Percentiles rank a stretch among this genome's conserved stretches.
These are phyloP conservation scores for Rhodotorula babjevae DNA, from an alignment of 768 basidiomycete species.

Conservation along the genomic window DNA sequence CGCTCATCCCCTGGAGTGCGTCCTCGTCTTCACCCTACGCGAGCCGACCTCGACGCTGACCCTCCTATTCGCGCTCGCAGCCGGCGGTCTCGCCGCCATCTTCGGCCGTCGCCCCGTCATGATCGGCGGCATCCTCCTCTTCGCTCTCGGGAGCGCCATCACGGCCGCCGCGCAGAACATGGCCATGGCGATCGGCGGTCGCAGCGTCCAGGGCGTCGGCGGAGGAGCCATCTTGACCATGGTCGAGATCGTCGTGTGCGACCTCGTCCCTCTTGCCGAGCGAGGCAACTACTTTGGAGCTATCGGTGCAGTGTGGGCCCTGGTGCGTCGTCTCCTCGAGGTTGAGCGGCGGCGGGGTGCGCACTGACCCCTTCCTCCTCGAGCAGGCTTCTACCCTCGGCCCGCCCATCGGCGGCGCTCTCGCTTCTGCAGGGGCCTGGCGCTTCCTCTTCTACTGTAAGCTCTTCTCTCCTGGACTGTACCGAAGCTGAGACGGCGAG, in stretches of 20 bases:
- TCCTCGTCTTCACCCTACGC: background rate
- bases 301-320: slow-evolving; percentile 41
- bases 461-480: background rate
- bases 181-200: slow-evolving; percentile 51
- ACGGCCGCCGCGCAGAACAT: slow-evolving; percentile 52
- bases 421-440: slow-evolving; percentile 41
- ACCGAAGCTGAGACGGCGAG: no score
- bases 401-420: slow-evolving; percentile 39
- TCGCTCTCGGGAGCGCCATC: slow-evolving; percentile 51
- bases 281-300: slow-evolving; percentile 46
- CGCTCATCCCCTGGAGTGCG: slow-evolving; percentile 50
- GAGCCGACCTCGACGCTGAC: no score
- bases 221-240: slow-evolving; percentile 35
- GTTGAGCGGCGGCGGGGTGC: no score
- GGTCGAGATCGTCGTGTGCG: slow-evolving; percentile 51
- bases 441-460: slow-evolving; percentile 44
- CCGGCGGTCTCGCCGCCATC: slow-evolving; percentile 50
- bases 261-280: slow-evolving; percentile 54
- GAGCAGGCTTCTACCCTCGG: slow-evolving; percentile 24
- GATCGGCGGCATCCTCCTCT: slow-evolving; percentile 34
- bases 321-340: slow-evolving; percentile 3
- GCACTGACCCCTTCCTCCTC: no score
- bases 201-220: slow-evolving; percentile 44
- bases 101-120: slow-evolving; percentile 44
- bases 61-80: slow-evolving; percentile 9